Conservation (phyloP, 1,284 basidiomycete genomes). For the Boletus mariae region DNA sequence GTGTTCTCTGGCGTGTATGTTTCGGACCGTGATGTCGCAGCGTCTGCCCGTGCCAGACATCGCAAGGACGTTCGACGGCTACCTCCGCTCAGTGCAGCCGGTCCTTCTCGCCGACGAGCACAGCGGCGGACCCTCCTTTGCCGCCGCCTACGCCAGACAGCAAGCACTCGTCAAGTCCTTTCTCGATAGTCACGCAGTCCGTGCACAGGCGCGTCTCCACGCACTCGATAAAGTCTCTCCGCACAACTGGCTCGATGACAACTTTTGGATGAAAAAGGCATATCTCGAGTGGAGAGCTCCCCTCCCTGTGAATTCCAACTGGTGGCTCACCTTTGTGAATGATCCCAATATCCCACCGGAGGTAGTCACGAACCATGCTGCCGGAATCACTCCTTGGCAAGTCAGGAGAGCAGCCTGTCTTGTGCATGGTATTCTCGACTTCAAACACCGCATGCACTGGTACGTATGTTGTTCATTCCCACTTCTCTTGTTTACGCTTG, state of each 20-base stretch:
- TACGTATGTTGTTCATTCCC: conserved; percentile 29
- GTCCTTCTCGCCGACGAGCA: conserved; percentile 74
- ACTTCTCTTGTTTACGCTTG: conserved; percentile 1
- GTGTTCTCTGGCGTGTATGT: conserved; percentile 14
- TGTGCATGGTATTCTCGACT: conserved; percentile 71
- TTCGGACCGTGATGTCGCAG: conserved; percentile 31
- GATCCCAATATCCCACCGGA: conserved; percentile 51
- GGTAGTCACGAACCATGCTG: conserved; percentile 38
- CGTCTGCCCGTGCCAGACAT: conserved; percentile 87
- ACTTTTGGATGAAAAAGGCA: conserved; percentile 87
- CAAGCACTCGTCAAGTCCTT: conserved; percentile 21
- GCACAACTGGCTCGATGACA: conserved; percentile 94
- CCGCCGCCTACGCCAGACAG: conserved; percentile 32
- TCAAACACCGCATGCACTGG: conserved; percentile 71
- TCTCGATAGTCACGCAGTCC: conserved; percentile 20
- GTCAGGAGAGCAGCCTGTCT: conserved; percentile 85
- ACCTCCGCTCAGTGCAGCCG: conserved; percentile 79
- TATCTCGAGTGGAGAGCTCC: conserved; percentile 91
- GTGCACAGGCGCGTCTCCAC: conserved; percentile 71
- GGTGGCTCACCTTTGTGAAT: conserved; percentile 90
- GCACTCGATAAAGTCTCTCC: conserved; percentile 82
- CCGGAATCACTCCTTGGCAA: conserved; percentile 77
- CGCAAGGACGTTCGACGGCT: conserved; percentile 73
- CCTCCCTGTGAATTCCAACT: conserved; percentile 90
- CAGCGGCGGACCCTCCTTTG: conserved; percentile 51